These are phyloP conservation scores for Grosmannia clavigera DNA, from an alignment of 2,329 filamentous ascomycete genomes.

Conservation along the genomic window DNA sequence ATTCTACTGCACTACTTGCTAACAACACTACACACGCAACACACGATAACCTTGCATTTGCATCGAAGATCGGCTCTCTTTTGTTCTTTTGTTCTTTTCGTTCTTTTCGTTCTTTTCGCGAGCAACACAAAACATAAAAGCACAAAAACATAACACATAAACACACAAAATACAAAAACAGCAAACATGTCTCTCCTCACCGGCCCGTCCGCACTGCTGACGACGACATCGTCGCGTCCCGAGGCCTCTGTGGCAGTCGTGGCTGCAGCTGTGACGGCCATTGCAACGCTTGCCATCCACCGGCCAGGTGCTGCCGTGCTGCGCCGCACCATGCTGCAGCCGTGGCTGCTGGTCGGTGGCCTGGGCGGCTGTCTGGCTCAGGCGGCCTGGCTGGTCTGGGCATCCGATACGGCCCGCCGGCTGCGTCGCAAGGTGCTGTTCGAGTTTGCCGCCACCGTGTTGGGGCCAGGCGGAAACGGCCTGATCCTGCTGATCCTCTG, in stretches of 20 bases:
- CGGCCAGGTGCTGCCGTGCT: neutral
- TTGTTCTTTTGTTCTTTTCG: no score
- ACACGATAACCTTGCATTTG: no score
- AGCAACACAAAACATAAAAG: neutral
- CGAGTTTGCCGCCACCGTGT: slow-evolving; percentile 38
- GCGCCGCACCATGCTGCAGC: neutral
- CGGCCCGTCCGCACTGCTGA: neutral
- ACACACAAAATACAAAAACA: neutral
- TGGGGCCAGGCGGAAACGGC: slow-evolving; percentile 36
- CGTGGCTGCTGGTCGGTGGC: neutral
- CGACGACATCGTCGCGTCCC: neutral
- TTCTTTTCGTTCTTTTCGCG: no score
- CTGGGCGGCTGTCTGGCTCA: neutral
- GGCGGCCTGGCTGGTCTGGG: slow-evolving; percentile 4
- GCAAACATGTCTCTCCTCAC: neutral
- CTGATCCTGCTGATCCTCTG: slow-evolving; percentile 40
- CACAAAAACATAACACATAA: neutral
- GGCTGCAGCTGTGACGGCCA: neutral
- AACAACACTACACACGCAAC: no score
- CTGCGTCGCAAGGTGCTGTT: slow-evolving; percentile 17
- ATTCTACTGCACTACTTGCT: no score
- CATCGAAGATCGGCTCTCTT: no score
- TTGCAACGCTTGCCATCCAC: neutral
- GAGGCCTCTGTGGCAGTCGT: neutral
- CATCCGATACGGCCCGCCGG: slow-evolving; percentile 6